A percentile compares a stretch with the other conserved stretches of the same genome.
Evolutionary conservation across 176 grass and related monocot genomes (phyloP).

Genomic region (Coix lacrymajobi): DNA sequence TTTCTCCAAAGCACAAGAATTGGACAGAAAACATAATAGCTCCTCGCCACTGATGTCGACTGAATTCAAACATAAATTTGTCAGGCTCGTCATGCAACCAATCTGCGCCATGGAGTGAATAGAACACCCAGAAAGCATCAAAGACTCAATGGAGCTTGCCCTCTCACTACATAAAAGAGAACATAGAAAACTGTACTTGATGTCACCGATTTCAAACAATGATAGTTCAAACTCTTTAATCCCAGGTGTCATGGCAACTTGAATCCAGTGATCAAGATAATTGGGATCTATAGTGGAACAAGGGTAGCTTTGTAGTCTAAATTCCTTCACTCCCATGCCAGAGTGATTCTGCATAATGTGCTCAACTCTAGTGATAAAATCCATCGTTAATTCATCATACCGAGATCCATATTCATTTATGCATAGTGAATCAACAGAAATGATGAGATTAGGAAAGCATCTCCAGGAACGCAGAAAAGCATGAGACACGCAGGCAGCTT

Average conservation of each 20-base stretch:
- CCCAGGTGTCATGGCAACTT: not conserved
- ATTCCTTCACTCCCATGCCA: not conserved
- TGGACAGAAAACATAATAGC: not conserved
- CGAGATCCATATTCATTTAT: not conserved
- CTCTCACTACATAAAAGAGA: not conserved
- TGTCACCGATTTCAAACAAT: not conserved
- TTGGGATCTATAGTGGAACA: not conserved
- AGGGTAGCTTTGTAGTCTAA: not conserved
- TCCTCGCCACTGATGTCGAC: not conserved
- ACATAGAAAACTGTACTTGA: not conserved
- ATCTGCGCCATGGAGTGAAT: not conserved
- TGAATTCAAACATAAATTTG: not conserved
- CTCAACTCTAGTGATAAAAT: conserved; percentile 1
- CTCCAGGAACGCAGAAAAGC: not conserved
- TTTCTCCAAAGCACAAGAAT: not conserved
- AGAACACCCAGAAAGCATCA: not conserved
- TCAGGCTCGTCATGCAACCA: not conserved
- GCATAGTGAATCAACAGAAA: not conserved
- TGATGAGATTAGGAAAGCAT: not conserved
- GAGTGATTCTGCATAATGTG: conserved; percentile 10
- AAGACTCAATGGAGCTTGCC: not conserved
- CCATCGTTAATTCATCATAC: not conserved
- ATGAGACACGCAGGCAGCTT: not conserved
- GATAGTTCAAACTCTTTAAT: not conserved
- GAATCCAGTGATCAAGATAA: not conserved